These are phyloP conservation scores for Fragaria ananassa DNA, from an alignment of 306 rosid species.

Conservation along the genomic window DNA sequence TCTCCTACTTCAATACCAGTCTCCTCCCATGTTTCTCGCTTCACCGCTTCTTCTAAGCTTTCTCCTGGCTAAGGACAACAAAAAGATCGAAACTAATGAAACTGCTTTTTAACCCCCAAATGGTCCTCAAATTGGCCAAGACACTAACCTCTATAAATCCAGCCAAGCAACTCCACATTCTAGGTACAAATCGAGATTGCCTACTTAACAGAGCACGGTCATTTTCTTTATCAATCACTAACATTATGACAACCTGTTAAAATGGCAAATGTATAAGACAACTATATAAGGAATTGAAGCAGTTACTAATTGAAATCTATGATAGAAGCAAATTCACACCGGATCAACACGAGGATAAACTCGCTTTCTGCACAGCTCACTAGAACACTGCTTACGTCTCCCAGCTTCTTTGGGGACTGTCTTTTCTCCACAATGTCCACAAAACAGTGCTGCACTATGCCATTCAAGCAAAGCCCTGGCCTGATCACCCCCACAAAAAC, in stretches of 20 bases:
- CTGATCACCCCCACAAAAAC: slow-evolving; percentile 42
- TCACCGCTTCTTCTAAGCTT: slow-evolving; percentile 95
- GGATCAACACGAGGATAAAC: slow-evolving; percentile 93
- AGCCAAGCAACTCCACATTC: slow-evolving; percentile 84
- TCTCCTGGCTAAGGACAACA: slow-evolving; percentile 73
- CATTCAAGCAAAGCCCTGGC: slow-evolving; percentile 89
- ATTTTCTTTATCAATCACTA: slow-evolving; percentile 78
- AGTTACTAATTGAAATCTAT: slow-evolving; percentile 5
- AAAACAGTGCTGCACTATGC: slow-evolving; percentile 64
- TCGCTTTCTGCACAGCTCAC: slow-evolving; percentile 63
- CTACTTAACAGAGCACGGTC: slow-evolving; percentile 66
- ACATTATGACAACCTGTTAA: slow-evolving; percentile 83
- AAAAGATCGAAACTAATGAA: slow-evolving; percentile 14
- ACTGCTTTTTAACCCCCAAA: background rate
- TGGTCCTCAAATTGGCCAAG: slow-evolving; percentile 27
- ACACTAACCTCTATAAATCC: slow-evolving; percentile 76
- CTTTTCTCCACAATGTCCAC: slow-evolving; percentile 85
- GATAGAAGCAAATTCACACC: slow-evolving; percentile 34
- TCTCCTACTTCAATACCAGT: slow-evolving; percentile 92
- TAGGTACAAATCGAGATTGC: slow-evolving; percentile 52
- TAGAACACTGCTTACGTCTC: slow-evolving; percentile 74
- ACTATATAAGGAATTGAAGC: slow-evolving; percentile 8
- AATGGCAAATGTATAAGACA: slow-evolving; percentile 7
- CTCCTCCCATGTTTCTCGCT: slow-evolving; percentile 98
- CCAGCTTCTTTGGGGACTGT: slow-evolving; percentile 77